phyloP scores from a whole-genome alignment of 176 grass and related monocot genomes.

The Eleusine indica region DNA sequence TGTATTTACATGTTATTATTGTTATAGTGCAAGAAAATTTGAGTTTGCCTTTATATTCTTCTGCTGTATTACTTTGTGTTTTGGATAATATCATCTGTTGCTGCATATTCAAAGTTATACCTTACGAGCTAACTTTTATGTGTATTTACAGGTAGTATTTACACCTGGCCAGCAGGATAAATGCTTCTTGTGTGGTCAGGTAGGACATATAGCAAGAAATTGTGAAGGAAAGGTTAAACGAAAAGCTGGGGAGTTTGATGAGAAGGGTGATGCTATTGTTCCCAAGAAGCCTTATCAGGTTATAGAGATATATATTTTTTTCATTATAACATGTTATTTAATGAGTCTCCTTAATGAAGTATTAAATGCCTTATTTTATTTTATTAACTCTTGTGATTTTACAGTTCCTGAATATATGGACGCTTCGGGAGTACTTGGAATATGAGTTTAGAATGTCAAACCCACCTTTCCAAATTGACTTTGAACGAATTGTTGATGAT shows the following conservation, averaged over 20 bases:
- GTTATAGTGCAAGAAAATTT: neutral
- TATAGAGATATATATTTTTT: conserved; percentile 19
- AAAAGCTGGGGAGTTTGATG: conserved; percentile 95
- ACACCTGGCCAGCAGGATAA: conserved; percentile 97
- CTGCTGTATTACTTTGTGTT: neutral
- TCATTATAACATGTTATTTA: conserved; percentile 10
- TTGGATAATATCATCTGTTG: neutral
- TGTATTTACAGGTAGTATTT: conserved; percentile 81
- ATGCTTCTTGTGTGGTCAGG: conserved; percentile 96
- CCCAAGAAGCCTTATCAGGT: conserved; percentile 98
- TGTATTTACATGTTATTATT: neutral
- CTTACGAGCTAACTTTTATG: conserved; percentile 25
- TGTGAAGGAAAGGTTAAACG: conserved; percentile 95
- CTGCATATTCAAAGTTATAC: conserved; percentile 4
- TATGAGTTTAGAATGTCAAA: conserved; percentile 96
- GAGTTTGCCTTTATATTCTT: conserved; percentile 2
- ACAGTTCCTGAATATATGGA: conserved; percentile 99
- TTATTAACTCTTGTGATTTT: conserved; percentile 8
- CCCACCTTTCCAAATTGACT: conserved; percentile 78
- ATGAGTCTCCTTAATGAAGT: neutral
- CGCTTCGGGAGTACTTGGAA: conserved; percentile 90
- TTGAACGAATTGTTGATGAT: conserved; percentile 97
- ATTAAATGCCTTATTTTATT: neutral
- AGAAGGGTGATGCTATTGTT: conserved; percentile 70
- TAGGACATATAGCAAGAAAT: conserved; percentile 93